phyloP scores from a whole-genome alignment of 257 asterid genomes.

The Jacaranda copaia region DNA sequence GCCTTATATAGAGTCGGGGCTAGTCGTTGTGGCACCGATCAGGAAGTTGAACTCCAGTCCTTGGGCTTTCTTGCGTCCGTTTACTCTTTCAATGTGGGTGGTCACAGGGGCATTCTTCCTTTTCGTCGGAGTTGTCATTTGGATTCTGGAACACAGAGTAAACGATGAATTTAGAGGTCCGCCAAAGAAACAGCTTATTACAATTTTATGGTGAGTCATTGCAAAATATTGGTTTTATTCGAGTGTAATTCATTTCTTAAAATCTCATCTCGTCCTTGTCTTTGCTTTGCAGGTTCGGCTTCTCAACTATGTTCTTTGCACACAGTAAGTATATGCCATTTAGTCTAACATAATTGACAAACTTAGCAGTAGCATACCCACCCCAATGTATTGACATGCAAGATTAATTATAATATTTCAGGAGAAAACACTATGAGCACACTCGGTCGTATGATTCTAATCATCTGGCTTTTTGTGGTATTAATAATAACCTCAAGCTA shows the following conservation, averaged over 20 bases:
- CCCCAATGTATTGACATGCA: neutral
- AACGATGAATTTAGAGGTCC: slow-evolving; percentile 71
- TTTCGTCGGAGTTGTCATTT: slow-evolving; percentile 54
- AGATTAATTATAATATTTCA: slow-evolving; percentile 33
- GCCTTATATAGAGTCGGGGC: slow-evolving; percentile 69
- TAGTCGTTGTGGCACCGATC: slow-evolving; percentile 62
- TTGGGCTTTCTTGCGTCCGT: slow-evolving; percentile 64
- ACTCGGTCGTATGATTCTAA: slow-evolving; percentile 60
- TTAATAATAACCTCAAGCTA: slow-evolving; percentile 66
- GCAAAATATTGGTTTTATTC: neutral
- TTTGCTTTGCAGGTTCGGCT: slow-evolving; percentile 59
- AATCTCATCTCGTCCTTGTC: neutral
- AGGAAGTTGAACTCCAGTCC: slow-evolving; percentile 49
- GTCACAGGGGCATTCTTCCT: slow-evolving; percentile 53
- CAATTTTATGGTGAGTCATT: slow-evolving; percentile 55
- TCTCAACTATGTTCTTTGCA: slow-evolving; percentile 66
- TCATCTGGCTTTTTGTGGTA: slow-evolving; percentile 64
- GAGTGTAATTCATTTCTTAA: neutral
- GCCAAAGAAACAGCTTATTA: slow-evolving; percentile 57
- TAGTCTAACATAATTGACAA: neutral
- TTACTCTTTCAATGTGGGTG: slow-evolving; percentile 58
- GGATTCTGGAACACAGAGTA: slow-evolving; percentile 65
- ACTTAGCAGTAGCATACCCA: neutral
- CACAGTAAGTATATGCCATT: slow-evolving; percentile 48
- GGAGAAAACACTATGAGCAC: slow-evolving; percentile 63